A percentile compares a stretch with the other conserved stretches of the same genome.
Evolutionary conservation across 2,329 filamentous ascomycete species (phyloP).

Genomic region (Beauveria medogensis): DNA sequence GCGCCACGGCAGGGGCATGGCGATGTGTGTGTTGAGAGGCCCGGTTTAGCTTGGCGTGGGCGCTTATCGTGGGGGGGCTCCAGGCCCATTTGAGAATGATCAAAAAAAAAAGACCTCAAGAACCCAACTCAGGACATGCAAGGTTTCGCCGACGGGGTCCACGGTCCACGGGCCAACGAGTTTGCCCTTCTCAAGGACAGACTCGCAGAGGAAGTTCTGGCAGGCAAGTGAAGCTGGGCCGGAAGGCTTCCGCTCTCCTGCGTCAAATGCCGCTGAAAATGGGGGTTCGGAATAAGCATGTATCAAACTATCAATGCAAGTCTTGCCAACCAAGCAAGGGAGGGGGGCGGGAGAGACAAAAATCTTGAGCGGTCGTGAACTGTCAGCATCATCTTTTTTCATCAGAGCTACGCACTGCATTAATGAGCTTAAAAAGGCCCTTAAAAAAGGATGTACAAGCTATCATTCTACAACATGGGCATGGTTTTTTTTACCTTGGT

Average conservation of each 20-base stretch:
- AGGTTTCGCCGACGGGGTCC: neutral
- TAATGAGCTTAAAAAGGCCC: no score
- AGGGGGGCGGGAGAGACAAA: no score
- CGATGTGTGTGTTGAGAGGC: neutral
- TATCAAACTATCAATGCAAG: neutral
- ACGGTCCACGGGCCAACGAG: neutral
- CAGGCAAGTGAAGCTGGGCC: neutral
- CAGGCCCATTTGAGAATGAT: neutral
- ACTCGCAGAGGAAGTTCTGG: no score
- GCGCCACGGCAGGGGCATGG: neutral
- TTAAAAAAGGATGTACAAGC: no score
- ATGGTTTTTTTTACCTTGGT: no score
- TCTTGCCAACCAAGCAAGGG: neutral
- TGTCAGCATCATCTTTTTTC: no score
- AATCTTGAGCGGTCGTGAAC: no score
- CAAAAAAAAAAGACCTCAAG: neutral
- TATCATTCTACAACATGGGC: no score
- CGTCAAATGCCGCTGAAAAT: neutral
- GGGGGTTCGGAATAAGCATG: conserved; percentile 4
- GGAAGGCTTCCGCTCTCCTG: conserved; percentile 6
- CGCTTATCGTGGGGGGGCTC: conserved; percentile 5
- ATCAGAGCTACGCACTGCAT: no score
- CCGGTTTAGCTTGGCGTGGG: neutral
- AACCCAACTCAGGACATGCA: neutral
- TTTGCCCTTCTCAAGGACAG: neutral